Evolutionary conservation across 345 rosid genomes (phyloP), one percentile per base, ranked within the genome.

Genomic region (Camelina neglecta): DNA sequence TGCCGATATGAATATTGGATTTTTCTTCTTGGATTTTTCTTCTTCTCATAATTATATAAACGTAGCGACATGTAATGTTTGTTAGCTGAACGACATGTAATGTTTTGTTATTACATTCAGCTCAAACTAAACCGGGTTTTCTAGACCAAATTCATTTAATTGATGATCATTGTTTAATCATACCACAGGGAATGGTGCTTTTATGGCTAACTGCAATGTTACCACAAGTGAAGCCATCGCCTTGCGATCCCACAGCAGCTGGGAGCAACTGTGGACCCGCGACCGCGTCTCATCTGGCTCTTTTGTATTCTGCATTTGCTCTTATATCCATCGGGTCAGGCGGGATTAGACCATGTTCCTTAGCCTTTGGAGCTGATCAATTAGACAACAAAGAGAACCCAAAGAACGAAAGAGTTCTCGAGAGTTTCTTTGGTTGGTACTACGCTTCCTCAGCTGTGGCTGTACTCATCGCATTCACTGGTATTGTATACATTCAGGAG

Each of bases 331-430:
- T 82, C 6, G 96, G 96, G 33, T 88, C 96, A 26, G 96, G 96
- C 15, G 96, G 93, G 33, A 75, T 90, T 60, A 85, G 91, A 75
- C 92, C 96, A 1, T 88, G 91, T 69, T 90, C 90, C 7, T 50
- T 90, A 56, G 95, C 95, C 42, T 90, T 87, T 79, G 92, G 92
- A 45, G 95, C 92, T 50, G 89, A 86, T 57, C 90, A 90, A 64
- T 62, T 90, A 70, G 85, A 81, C 76, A 82, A 81, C 69, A 82
- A 71, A 65, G 83, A 76, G 51, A 84, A 86, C 39, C 87, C 87
- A 5, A 83, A 83, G 44, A 85, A 86, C n/a, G 76, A 82, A 42
- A 77, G 87, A 80, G 68, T 82, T 55, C 72, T 88, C 0, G 89
- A 88, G 81, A 84, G 90, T 60, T 88, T 79, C 85, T 88, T 88